Evolutionary conservation across 129 eudicot genomes (phyloP), one percentile per base, ranked within the genome.

Genomic region (Flaveria ramosissima): DNA sequence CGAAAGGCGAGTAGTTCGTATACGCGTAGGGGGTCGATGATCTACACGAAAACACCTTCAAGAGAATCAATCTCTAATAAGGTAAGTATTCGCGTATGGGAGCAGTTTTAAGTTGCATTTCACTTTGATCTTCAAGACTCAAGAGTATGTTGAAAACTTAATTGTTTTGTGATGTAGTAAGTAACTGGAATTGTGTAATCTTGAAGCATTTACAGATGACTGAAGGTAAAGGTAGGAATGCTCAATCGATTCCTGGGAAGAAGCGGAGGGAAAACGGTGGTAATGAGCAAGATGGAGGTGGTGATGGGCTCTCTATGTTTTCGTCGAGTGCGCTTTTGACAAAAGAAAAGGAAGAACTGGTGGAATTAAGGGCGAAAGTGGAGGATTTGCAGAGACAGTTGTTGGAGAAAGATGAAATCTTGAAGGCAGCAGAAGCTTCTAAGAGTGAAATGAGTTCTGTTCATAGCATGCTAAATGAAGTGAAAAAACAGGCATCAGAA

Each of bases 11-110:
- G 71, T 39, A 78, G 88, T 69, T 89, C 97, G 10, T 94, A 87
- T 60, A 91, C 97, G 27, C 86, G 99, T 9, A 86, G 99, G 74
- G 96, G 94, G 60, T 91, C 99, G 0, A 86, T 94, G 88, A 80
- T 80, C 75, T 87, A 94, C 68, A 94, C 99, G 12, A 94, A 91
- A 88, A 88, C 94, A 50, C 99, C 99, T 23, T 84, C 96, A 48
- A 86, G 89, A 78, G 89, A 92, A 76, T 74, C 89, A n/a, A 78
- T 89, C 43, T 76, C 82, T 79, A 86, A 72, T 77, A 92, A 88
- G 98, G 98, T 92, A 77, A 24, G 39, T 82, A 60, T 77, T 75
- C 19, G 62, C 68, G 20, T 46, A 47, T 66, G 71, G 62, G 23
- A 36, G 70, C 4, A 30, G 50, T 45, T 16, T 57, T 13, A 55